These are phyloP conservation scores for Coemansia nantahalensis DNA, from an alignment of 192 early-diverging fungal genomes.

Conservation along the genomic window DNA sequence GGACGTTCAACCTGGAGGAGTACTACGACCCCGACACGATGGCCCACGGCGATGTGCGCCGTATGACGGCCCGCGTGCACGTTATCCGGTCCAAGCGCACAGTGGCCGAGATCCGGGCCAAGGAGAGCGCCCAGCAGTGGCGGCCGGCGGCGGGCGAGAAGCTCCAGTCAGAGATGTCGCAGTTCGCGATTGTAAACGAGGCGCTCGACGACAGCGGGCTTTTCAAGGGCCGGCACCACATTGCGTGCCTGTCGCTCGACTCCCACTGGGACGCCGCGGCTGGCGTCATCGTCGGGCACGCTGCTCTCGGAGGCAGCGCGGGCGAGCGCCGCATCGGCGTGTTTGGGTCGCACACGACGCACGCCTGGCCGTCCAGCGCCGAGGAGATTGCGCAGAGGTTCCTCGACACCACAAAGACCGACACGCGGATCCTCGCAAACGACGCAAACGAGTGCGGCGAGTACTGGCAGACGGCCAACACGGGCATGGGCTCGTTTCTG, in stretches of 20 bases:
- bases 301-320: constrained; percentile 61
- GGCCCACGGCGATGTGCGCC: constrained; percentile 35
- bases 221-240: constrained; percentile 42
- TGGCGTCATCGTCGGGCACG: constrained; percentile 58
- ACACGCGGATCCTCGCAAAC: constrained; percentile 59
- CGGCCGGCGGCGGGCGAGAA: constrained; percentile 35
- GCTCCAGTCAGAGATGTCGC: constrained; percentile 36
- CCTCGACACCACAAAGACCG: constrained; percentile 56
- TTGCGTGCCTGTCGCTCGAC: constrained; percentile 60
- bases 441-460: constrained; percentile 59
- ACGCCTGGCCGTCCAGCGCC: constrained; percentile 61
- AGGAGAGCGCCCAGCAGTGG: constrained; percentile 61
- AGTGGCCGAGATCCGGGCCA: constrained; percentile 57
- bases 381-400: constrained; percentile 60
- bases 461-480: constrained; percentile 62
- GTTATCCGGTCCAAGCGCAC: constrained; percentile 53
- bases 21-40: constrained; percentile 55
- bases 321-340: constrained; percentile 58
- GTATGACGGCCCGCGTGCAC: constrained; percentile 59
- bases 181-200: constrained; percentile 56
- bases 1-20: constrained; percentile 68
- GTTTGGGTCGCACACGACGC: constrained; percentile 65
- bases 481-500: constrained; percentile 71
- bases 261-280: constrained; percentile 57
- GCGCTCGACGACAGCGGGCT: constrained; percentile 52